phyloP scores from a whole-genome alignment of 2,329 filamentous ascomycete species.

The Nemania diffusa region DNA sequence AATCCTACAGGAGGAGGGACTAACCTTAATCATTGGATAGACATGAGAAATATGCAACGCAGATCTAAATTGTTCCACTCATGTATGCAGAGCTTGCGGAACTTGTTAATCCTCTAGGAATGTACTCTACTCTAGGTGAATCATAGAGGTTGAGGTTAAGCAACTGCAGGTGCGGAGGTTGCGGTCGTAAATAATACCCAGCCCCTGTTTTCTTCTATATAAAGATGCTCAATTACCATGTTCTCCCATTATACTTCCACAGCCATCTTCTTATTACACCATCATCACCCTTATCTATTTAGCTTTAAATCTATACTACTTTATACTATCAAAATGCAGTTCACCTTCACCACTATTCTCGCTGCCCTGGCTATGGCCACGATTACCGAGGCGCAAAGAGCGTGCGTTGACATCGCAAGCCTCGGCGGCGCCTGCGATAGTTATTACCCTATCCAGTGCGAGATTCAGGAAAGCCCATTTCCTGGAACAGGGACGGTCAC shows the following conservation, averaged over 20 bases:
- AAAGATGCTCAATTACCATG: slow-evolving; percentile 25
- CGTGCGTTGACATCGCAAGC: slow-evolving; percentile 26
- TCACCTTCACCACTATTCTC: slow-evolving; percentile 32
- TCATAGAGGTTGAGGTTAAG: slow-evolving; percentile 14
- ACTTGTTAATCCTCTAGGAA: slow-evolving; percentile 21
- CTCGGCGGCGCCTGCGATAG: slow-evolving; percentile 31
- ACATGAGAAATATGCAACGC: slow-evolving; percentile 20
- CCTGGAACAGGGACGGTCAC: slow-evolving; percentile 27
- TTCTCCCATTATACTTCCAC: slow-evolving; percentile 28
- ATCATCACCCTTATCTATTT: slow-evolving; percentile 25
- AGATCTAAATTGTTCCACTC: too few relatives aligned
- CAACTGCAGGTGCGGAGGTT: slow-evolving; percentile 10
- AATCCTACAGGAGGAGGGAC: slow-evolving; percentile 26
- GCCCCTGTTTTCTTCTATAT: slow-evolving; percentile 28
- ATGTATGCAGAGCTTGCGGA: slow-evolving; percentile 15
- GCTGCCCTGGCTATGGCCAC: slow-evolving; percentile 30
- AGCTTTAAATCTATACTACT: slow-evolving; percentile 25
- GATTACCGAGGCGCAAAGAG: slow-evolving; percentile 20
- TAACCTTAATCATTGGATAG: slow-evolving; percentile 13
- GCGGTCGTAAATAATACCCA: slow-evolving; percentile 21
- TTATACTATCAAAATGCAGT: slow-evolving; percentile 30
- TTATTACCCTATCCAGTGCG: slow-evolving; percentile 23
- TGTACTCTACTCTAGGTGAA: slow-evolving; percentile 2
- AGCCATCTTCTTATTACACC: slow-evolving; percentile 24
- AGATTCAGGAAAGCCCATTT: slow-evolving; percentile 31